These are phyloP conservation scores for Westerdykella aurantiaca DNA, from an alignment of 2,329 filamentous ascomycete genomes.

Conservation along the genomic window DNA sequence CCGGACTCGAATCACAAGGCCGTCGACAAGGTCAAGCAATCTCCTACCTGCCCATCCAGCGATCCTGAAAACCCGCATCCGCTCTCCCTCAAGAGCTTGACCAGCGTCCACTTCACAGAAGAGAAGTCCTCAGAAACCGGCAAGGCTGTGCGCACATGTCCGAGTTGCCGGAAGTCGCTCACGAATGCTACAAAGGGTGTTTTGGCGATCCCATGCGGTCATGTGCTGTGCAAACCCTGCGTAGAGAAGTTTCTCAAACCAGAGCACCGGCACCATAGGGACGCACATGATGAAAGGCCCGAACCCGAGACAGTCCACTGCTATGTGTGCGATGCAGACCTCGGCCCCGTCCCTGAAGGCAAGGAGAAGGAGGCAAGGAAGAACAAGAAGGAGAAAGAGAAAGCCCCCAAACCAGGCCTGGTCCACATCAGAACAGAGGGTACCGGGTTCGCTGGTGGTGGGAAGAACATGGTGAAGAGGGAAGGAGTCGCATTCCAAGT, in stretches of 20 bases:
- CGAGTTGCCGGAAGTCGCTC: constrained; percentile 76
- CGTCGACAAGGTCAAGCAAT: constrained; percentile 49
- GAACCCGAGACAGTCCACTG: constrained; percentile 58
- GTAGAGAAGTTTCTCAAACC: constrained; percentile 71
- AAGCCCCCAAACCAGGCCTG: constrained; percentile 62
- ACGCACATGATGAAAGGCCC: constrained; percentile 53
- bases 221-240: constrained; percentile 83
- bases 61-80: constrained; percentile 60
- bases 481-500: constrained; percentile 70
- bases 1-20: constrained; percentile 52
- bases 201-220: constrained; percentile 80
- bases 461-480: constrained; percentile 74
- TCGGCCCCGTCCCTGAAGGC: constrained; percentile 46
- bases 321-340: constrained; percentile 78
- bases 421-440: constrained; percentile 80
- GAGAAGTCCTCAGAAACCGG: constrained; percentile 54
- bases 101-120: constrained; percentile 70
- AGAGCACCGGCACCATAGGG: constrained; percentile 29
- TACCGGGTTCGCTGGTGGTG: constrained; percentile 87
- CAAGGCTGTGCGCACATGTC: constrained; percentile 58
- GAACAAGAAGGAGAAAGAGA: constrained; percentile 46
- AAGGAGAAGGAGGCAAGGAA: constrained; percentile 36
- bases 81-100: constrained; percentile 72
- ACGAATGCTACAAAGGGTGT: constrained; percentile 78
- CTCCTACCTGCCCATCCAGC: constrained; percentile 73